A percentile compares a stretch with the other conserved stretches of the same genome.
These are phyloP conservation scores for Phytophthora sansomeana DNA, from an alignment of 352 stramenopile species.

Conservation along the genomic window DNA sequence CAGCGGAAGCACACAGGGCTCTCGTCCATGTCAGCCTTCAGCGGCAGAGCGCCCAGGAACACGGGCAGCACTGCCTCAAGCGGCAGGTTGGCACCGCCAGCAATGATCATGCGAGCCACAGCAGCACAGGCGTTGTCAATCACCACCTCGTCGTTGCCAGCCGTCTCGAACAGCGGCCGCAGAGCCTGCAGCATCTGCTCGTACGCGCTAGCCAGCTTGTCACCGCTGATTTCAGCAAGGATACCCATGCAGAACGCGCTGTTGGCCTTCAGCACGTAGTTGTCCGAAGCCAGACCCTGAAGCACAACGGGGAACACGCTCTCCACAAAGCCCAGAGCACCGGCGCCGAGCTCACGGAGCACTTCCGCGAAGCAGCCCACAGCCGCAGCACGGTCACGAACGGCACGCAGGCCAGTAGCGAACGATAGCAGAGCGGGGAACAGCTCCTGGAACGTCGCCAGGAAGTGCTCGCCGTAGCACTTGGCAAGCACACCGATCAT, in stretches of 20 bases:
- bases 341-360: slow-evolving; percentile 90
- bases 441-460: slow-evolving; percentile 91
- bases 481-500: slow-evolving; percentile 94
- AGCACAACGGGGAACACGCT: slow-evolving; percentile 93
- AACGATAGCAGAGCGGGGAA: slow-evolving; percentile 93
- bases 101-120: slow-evolving; percentile 95
- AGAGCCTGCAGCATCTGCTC: slow-evolving; percentile 92
- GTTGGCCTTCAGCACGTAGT: slow-evolving; percentile 95
- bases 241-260: slow-evolving; percentile 95
- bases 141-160: slow-evolving; percentile 88
- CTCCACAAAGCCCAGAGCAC: slow-evolving; percentile 84
- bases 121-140: slow-evolving; percentile 94
- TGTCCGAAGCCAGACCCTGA: slow-evolving; percentile 90
- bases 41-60: slow-evolving; percentile 92
- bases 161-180: slow-evolving; percentile 91
- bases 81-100: slow-evolving; percentile 77
- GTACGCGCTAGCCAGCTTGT: slow-evolving; percentile 87
- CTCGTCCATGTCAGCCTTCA: slow-evolving; percentile 98
- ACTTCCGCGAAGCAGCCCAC: slow-evolving; percentile 96
- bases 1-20: slow-evolving; percentile 96
- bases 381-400: slow-evolving; percentile 93
- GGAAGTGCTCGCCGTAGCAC: slow-evolving; percentile 94
- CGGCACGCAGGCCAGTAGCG: slow-evolving; percentile 89
- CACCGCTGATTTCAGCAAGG: slow-evolving; percentile 85
- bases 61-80: slow-evolving; percentile 95